Evolutionary conservation across 2,329 filamentous ascomycete species (phyloP).

Genomic region (Hypomyces rosellus): DNA sequence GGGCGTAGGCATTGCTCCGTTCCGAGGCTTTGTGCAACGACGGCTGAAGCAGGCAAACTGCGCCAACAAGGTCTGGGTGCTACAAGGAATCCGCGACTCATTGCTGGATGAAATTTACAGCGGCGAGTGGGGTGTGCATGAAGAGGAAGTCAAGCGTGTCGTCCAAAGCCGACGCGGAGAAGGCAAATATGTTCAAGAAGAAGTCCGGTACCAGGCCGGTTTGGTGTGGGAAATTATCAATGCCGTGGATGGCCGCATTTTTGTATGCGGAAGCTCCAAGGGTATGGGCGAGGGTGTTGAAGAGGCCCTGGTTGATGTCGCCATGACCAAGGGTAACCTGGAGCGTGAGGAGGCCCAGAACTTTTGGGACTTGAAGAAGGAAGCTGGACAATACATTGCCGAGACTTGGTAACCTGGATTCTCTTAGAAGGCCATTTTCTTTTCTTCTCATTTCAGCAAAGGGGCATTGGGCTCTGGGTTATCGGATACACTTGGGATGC

Average conservation of each 20-base stretch:
- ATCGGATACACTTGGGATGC: too few species aligned
- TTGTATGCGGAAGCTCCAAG: slow-evolving; percentile 91
- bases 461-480: neutral
- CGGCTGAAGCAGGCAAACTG: slow-evolving; percentile 90
- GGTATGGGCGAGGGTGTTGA: slow-evolving; percentile 98
- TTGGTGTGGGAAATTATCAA: slow-evolving; percentile 99
- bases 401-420: slow-evolving; percentile 54
- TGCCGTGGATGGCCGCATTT: slow-evolving; percentile 87
- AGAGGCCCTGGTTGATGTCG: slow-evolving; percentile 77
- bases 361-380: slow-evolving; percentile 90
- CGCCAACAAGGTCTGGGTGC: slow-evolving; percentile 95
- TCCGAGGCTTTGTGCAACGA: slow-evolving; percentile 95
- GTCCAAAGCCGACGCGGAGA: slow-evolving; percentile 71
- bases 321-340: slow-evolving; percentile 86
- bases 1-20: slow-evolving; percentile 93
- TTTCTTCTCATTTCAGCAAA: neutral
- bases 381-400: slow-evolving; percentile 91
- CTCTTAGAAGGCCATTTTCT: neutral
- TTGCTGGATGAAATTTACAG: slow-evolving; percentile 94
- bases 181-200: slow-evolving; percentile 91
- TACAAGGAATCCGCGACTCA: slow-evolving; percentile 90
- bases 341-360: slow-evolving; percentile 72
- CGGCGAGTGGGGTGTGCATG: slow-evolving; percentile 92
- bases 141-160: slow-evolving; percentile 77
- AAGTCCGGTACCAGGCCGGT: slow-evolving; percentile 84